Evolutionary conservation across 2,329 filamentous ascomycete species (phyloP), one percentile per base, ranked within the genome.

Genomic region (Alternaria postmessia): DNA sequence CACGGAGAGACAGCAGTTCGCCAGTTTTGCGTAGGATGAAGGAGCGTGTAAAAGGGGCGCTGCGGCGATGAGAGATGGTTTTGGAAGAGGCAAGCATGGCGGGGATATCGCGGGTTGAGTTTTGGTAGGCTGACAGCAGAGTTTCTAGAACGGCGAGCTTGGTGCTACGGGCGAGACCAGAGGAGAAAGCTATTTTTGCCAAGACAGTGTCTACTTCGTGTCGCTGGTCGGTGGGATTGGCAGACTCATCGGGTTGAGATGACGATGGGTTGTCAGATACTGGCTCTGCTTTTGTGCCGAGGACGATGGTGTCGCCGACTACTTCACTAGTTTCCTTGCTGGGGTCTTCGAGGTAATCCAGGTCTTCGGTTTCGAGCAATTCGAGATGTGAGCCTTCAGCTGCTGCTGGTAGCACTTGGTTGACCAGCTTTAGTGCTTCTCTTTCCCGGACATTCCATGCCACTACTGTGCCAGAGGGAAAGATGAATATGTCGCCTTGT

Each of bases 111-210:
- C 92, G 88, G 1, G 94, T 97, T 52, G 90, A 93, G 71, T 93
- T 88, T 70, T 98, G 94, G 80, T 98, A 98, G 53, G 88, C 87
- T 41, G 87, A 89, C 16, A 98, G 84, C 38, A 92, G 87, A 52
- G 88, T 91, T 79, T 99, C 95, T 22, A 99, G 86, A 3, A 97
- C 93, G 38, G 93, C 94, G 12, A 99, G 86, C 78, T 98, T 98
- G 6, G 95, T 97, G 71, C 91, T 95, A 54, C 95, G 87, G 5
- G 95, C 94, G 9, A 99, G 86, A 2, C 94, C 94, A 0, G 93
- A 97, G 0, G 94, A 97, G 78, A 98, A 98, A 43, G 95, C 95
- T 63, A 98, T 94, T 76, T 98, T 97, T 69, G 94, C 93, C 14
- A 97, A 85, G 2, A 94, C 91, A 0, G 85, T 87, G 68, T 89